phyloP scores from a whole-genome alignment of 1,284 basidiomycete genomes.

The Irpex sp. region DNA sequence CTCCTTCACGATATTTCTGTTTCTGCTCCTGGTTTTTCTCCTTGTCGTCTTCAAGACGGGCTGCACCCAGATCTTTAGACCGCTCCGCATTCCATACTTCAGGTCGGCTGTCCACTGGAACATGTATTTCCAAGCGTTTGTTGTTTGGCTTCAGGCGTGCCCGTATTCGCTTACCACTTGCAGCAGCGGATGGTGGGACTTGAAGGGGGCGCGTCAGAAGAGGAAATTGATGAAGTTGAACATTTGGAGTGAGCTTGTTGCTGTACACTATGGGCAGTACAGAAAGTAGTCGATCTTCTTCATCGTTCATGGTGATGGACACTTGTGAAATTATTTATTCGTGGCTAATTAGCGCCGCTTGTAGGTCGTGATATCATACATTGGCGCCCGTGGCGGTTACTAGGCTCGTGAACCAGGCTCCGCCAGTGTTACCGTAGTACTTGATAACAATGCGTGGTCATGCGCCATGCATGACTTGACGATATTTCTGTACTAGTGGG shows the following conservation, averaged over 20 bases:
- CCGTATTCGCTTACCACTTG: conserved; percentile 70
- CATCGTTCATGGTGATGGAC: conserved; percentile 32
- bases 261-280: conserved; percentile 70
- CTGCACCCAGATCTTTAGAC: conserved; percentile 59
- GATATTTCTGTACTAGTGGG: too few relatives aligned
- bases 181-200: conserved; percentile 65
- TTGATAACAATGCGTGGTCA: too few relatives aligned
- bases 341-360: neutral
- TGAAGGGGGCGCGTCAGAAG: conserved; percentile 69
- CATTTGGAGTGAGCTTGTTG: conserved; percentile 51
- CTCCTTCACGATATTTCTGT: conserved; percentile 38
- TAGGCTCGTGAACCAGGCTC: too few relatives aligned
- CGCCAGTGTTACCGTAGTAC: too few relatives aligned
- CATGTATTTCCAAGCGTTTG: conserved; percentile 66
- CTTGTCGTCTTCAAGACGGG: conserved; percentile 64
- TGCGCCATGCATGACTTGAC: too few relatives aligned
- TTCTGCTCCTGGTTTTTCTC: conserved; percentile 63
- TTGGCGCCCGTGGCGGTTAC: too few relatives aligned
- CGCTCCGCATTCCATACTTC: conserved; percentile 77
- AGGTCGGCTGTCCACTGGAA: conserved; percentile 69
- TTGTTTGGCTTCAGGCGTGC: conserved; percentile 65
- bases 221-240: conserved; percentile 78
- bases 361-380: too few relatives aligned
- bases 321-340: neutral
- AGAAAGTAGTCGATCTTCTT: conserved; percentile 58